Conservation (phyloP, 129 eudicot genomes). For the Apium graveolens region DNA sequence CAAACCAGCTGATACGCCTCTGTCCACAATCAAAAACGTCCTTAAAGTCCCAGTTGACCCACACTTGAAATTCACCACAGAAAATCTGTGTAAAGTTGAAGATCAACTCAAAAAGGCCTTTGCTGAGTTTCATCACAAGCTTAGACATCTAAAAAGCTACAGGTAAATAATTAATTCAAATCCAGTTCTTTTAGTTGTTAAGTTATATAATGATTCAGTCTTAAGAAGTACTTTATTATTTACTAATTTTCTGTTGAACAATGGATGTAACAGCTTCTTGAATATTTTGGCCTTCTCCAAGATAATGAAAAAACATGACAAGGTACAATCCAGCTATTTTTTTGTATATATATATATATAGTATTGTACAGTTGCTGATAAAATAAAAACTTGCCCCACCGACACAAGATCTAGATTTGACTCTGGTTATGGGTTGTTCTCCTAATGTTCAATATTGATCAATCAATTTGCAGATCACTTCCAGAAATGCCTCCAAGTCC, state of each 20-base stretch:
- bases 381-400: background rate
- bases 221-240: too few species aligned
- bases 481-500: slow-evolving; percentile 41
- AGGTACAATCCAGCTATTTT: slow-evolving; percentile 16
- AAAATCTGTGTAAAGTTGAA: slow-evolving; percentile 35
- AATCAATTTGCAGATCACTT: slow-evolving; percentile 33
- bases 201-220: too few species aligned
- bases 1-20: slow-evolving; percentile 20
- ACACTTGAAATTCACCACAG: slow-evolving; percentile 24
- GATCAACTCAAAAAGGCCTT: slow-evolving; percentile 37
- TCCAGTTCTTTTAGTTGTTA: background rate
- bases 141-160: slow-evolving; percentile 43
- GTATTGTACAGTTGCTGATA: background rate
- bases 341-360: too few species aligned
- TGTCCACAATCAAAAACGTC: slow-evolving; percentile 24
- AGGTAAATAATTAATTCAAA: slow-evolving; percentile 11
- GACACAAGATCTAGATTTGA: background rate
- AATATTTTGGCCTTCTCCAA: slow-evolving; percentile 48
- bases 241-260: background rate
- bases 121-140: slow-evolving; percentile 41
- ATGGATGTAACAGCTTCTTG: slow-evolving; percentile 32
- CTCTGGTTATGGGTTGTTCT: background rate
- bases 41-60: slow-evolving; percentile 27
- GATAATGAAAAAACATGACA: slow-evolving; percentile 64
- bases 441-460: background rate